Base-by-base conservation (phyloP, 768 basidiomycete genomes). In the Hebeloma cylindrosporum region DNA sequence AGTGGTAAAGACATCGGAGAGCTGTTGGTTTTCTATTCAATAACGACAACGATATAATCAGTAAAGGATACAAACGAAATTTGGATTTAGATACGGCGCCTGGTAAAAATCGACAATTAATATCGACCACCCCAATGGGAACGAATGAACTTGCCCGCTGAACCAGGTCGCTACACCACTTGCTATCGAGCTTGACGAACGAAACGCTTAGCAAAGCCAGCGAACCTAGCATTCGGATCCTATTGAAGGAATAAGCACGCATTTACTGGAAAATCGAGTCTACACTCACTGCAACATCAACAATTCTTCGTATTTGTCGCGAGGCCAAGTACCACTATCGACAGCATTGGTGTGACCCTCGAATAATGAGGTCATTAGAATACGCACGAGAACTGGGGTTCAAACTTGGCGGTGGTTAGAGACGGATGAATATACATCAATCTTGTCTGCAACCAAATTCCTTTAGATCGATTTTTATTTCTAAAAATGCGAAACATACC, bases 61-160 rank as follows among this genome's bases (percentile, higher is more conserved):
- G 28, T 7, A 26, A 39, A 32, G 25, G 14, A 3, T 8, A 48
- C 69, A 53, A 48, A 72, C 73, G 3, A 75, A 61, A 38, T 72
- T 71, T 0, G 73, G 72, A 42, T 75, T 75, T 40, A 75, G 53
- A 47, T 68, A 73, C 7, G 73, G 72, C 5, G 73, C 71, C 71
- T 74, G 37, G 16, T 17, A 10, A 38, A 10, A 21, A 10, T 2
- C 2, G 8, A 21, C 20, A 7, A 32, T 28, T 25, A 40, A 35
- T n/a, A 20, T 14, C 9, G 5, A 14, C 25, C 23, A 8, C 6
- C 7, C 16, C 5, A 29, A 27, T 34, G 3, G 14, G 29, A 32
- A 18, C 2, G 1, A n/a, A 13, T 9, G 18, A 29, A 50, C 66
- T 36, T 45, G 73, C 72, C 44, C 64, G 58, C 42, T 71, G 69